Evolutionary conservation across 345 rosid genomes (phyloP).

Genomic region (Hevea brasiliensis): DNA sequence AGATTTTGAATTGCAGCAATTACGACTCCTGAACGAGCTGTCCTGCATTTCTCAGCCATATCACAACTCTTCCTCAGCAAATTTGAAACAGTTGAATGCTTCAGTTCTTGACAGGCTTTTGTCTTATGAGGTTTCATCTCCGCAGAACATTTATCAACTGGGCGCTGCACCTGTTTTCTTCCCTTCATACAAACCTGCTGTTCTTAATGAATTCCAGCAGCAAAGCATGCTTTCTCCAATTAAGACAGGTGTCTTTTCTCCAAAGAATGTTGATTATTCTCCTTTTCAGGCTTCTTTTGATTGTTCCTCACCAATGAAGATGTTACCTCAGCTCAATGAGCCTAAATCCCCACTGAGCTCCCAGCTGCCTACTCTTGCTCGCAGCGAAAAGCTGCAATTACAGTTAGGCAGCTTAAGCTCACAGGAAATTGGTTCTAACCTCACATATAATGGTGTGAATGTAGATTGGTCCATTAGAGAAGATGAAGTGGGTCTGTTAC

Average conservation of each 20-base stretch:
- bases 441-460: slow-evolving; percentile 31
- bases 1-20: slow-evolving; percentile 29
- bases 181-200: slow-evolving; percentile 34
- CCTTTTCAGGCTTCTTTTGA: slow-evolving; percentile 13
- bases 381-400: slow-evolving; percentile 43
- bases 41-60: slow-evolving; percentile 12
- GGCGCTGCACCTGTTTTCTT: slow-evolving; percentile 59
- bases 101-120: slow-evolving; percentile 61
- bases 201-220: slow-evolving; percentile 55
- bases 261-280: slow-evolving; percentile 26
- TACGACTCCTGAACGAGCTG: slow-evolving; percentile 16
- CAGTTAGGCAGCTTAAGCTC: slow-evolving; percentile 75
- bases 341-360: slow-evolving; percentile 36
- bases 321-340: slow-evolving; percentile 17
- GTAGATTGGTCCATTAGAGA: slow-evolving; percentile 43
- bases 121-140: slow-evolving; percentile 63
- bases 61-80: slow-evolving; percentile 2
- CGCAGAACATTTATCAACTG: slow-evolving; percentile 52
- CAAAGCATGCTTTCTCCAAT: slow-evolving; percentile 66
- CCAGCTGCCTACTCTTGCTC: slow-evolving; percentile 44
- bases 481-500: slow-evolving; percentile 49
- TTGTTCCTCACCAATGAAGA: neutral
- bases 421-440: slow-evolving; percentile 57
- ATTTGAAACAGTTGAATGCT: neutral
- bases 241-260: slow-evolving; percentile 58